Conservation (phyloP, 257 asterid species). For the Jacaranda mimosifolia region DNA sequence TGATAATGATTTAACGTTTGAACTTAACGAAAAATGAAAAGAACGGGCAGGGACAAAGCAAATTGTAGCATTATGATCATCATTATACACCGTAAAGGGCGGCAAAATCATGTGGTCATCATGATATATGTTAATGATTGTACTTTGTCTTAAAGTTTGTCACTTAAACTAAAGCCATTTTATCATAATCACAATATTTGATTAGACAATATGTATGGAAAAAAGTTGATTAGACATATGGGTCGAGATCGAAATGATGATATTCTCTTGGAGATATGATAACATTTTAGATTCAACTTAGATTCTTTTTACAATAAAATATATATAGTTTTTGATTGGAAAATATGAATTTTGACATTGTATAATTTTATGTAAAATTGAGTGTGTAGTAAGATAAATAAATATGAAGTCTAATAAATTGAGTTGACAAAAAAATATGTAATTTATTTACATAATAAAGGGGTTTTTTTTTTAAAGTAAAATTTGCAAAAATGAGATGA, state of each 20-base stretch:
- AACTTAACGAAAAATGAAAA: neutral
- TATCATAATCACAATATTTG: constrained; percentile 36
- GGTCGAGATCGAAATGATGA: neutral
- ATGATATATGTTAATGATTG: constrained; percentile 39
- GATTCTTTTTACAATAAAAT: neutral
- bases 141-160: constrained; percentile 39
- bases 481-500: too few relatives aligned
- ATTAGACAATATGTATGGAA: constrained; percentile 44
- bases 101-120: constrained; percentile 53
- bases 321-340: neutral
- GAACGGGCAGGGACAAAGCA: constrained; percentile 10
- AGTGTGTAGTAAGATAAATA: too few relatives aligned
- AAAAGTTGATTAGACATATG: constrained; percentile 36
- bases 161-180: constrained; percentile 28
- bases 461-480: too few relatives aligned
- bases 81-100: constrained; percentile 25
- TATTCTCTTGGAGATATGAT: neutral
- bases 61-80: constrained; percentile 16
- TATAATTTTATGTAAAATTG: too few relatives aligned
- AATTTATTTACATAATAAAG: too few relatives aligned
- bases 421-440: neutral
- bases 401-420: neutral
- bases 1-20: too few relatives aligned
- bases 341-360: neutral
- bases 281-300: neutral